Conservation (phyloP, 2,329 filamentous ascomycete species). For the Aspergillus sp. region DNA sequence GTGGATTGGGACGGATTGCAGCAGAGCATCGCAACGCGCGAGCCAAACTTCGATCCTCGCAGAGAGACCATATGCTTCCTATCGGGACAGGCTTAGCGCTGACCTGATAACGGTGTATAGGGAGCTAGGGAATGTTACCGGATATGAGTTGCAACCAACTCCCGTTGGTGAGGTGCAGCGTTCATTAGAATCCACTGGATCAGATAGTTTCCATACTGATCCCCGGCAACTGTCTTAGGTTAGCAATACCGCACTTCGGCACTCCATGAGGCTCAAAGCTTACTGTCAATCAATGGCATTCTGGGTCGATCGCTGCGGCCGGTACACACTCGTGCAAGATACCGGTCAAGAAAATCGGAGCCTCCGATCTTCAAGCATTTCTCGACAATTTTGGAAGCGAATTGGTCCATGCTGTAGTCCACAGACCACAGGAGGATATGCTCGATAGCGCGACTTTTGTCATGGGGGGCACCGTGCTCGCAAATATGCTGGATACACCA, state of each 20-base stretch:
- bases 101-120: neutral
- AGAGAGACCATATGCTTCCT: constrained; percentile 98
- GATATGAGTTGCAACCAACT: constrained; percentile 89
- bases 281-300: constrained; percentile 92
- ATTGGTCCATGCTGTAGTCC: constrained; percentile 98
- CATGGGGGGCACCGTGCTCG: constrained; percentile 87
- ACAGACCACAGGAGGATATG: constrained; percentile 91
- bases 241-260: constrained; percentile 4
- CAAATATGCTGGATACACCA: constrained; percentile 99
- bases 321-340: constrained; percentile 91
- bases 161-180: constrained; percentile 80
- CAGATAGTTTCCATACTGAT: constrained; percentile 98
- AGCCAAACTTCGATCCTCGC: constrained; percentile 96
- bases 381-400: constrained; percentile 97
- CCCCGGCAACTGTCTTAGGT: constrained; percentile 68
- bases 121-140: constrained; percentile 45
- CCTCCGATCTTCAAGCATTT: constrained; percentile 98
- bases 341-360: constrained; percentile 83
- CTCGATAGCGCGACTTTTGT: constrained; percentile 90
- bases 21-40: constrained; percentile 97
- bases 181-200: constrained; percentile 96
- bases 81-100: constrained; percentile 3
- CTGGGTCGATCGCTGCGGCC: constrained; percentile 86
- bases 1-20: constrained; percentile 90
- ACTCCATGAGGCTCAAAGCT: constrained; percentile 27